Evolutionary conservation across 345 rosid species (phyloP).

Genomic region (Jatropha curcas): DNA sequence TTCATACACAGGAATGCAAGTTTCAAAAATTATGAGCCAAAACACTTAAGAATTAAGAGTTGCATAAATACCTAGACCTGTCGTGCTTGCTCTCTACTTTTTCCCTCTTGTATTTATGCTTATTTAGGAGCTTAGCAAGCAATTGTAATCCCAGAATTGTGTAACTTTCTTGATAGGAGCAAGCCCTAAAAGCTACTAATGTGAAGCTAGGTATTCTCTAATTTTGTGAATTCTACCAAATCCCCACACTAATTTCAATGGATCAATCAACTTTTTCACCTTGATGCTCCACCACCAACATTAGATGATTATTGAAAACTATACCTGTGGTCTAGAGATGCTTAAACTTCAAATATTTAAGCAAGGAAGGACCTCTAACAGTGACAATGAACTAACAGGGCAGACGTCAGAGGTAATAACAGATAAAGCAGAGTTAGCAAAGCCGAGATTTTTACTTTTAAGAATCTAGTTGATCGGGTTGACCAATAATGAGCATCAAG

Average conservation of each 20-base stretch:
- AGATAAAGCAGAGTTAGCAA: not conserved
- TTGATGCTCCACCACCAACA: not conserved
- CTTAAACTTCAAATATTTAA: constrained; percentile 3
- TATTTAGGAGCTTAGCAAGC: not conserved
- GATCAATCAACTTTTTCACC: not conserved
- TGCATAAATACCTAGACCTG: not conserved
- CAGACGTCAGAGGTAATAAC: not conserved
- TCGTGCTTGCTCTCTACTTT: not conserved
- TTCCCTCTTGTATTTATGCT: not conserved
- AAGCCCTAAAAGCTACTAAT: not conserved
- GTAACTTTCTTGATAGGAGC: not conserved
- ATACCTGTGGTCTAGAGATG: not conserved
- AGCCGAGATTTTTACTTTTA: not conserved
- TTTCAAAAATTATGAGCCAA: not conserved
- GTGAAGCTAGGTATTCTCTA: not conserved
- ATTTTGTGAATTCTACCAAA: not conserved
- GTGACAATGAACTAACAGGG: not conserved
- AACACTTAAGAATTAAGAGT: not conserved
- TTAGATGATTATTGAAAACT: not conserved
- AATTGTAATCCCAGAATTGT: not conserved
- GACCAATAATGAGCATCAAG: constrained; percentile 1
- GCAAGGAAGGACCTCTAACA: not conserved
- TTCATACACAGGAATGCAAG: not conserved
- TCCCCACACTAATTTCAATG: not conserved
- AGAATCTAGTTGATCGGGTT: constrained; percentile 1